phyloP scores from a whole-genome alignment of 208 protist species.

The Leishmania amazonensis region DNA sequence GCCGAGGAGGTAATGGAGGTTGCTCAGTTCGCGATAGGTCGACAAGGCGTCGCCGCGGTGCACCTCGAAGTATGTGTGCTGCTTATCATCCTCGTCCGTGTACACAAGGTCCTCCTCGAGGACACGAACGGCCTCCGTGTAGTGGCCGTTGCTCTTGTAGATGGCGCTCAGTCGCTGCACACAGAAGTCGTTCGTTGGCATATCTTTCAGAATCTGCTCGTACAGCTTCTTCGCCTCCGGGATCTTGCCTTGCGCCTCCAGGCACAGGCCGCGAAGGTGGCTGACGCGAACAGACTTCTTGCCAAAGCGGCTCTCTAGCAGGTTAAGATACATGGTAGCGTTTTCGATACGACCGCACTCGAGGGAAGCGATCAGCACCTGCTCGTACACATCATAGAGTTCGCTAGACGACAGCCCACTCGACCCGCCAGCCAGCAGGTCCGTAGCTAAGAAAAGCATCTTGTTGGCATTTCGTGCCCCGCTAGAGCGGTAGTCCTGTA shows the following conservation, averaged over 20 bases:
- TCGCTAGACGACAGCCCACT: slow-evolving; percentile 50
- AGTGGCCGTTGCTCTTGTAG: slow-evolving; percentile 70
- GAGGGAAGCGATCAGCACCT: slow-evolving; percentile 78
- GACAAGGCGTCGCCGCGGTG: slow-evolving; percentile 51
- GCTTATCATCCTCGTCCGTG: slow-evolving; percentile 65
- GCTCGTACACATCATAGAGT: slow-evolving; percentile 77
- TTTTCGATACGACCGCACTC: slow-evolving; percentile 70
- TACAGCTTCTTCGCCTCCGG: slow-evolving; percentile 69
- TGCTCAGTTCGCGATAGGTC: slow-evolving; percentile 65
- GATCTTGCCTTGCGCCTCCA: slow-evolving; percentile 68
- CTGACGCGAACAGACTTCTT: slow-evolving; percentile 68
- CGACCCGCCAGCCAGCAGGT: slow-evolving; percentile 71
- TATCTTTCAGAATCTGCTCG: slow-evolving; percentile 51
- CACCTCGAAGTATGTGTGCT: slow-evolving; percentile 68
- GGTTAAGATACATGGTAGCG: slow-evolving; percentile 58
- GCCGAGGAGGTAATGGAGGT: slow-evolving; percentile 69
- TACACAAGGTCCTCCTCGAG: slow-evolving; percentile 73
- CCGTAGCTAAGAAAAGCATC: slow-evolving; percentile 72
- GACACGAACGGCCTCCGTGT: slow-evolving; percentile 68
- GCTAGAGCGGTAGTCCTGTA: slow-evolving; percentile 56
- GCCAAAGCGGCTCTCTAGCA: slow-evolving; percentile 80
- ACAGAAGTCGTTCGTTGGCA: slow-evolving; percentile 63
- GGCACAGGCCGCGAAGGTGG: slow-evolving; percentile 74
- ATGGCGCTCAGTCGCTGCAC: slow-evolving; percentile 78
- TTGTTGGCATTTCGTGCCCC: slow-evolving; percentile 62